Evolutionary conservation across 2,329 filamentous ascomycete species (phyloP), one percentile per base, ranked within the genome.

Genomic region (Peltaster fructicola): DNA sequence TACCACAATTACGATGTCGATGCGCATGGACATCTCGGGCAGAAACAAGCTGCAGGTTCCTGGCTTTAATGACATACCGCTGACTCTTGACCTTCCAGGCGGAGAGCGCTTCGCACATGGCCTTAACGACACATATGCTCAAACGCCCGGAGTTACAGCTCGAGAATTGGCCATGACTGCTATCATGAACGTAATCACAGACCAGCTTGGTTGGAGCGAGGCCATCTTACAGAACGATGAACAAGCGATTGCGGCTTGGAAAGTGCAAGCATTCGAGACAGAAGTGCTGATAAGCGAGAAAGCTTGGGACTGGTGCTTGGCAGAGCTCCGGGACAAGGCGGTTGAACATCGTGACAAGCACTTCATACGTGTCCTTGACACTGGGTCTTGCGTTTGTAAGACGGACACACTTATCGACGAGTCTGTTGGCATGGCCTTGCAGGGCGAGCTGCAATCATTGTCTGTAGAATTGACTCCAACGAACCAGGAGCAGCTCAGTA

Each of bases 271-370:
- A 5, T 29, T 23, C 6, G 8, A 7, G 4, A 8, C 24, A 18
- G 14, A 20, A 16, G 12, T 19, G 27, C 16, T 35, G 29, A 12
- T 37, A 26, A 9, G 27, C 26, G 9, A 29, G 24, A 9, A 32
- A 26, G 29, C 33, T 30, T 23, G 37, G 39, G 14, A 34, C 25
- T 26, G 34, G 34, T 47, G 44, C 17, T 23, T 63, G n/a, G 34
- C 47, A 5, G 63, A 68, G 35, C 51, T 68, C 1, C 50, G 45
- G 9, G 52, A 51, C 39, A 67, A 67, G 36, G 59, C 61, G 3
- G 37, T 35, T 9, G 37, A 54, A 9, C 55, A 54, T 32, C 40
- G 53, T 24, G 26, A 48, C 4, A 51, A 45, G 7, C 41, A 49
- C 3, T 39, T 58, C 4, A 38, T 63, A 5, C 45, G 48, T 4